Evolutionary conservation across 192 early-diverging fungal genomes (phyloP).

Genomic region (Endogone sp.): DNA sequence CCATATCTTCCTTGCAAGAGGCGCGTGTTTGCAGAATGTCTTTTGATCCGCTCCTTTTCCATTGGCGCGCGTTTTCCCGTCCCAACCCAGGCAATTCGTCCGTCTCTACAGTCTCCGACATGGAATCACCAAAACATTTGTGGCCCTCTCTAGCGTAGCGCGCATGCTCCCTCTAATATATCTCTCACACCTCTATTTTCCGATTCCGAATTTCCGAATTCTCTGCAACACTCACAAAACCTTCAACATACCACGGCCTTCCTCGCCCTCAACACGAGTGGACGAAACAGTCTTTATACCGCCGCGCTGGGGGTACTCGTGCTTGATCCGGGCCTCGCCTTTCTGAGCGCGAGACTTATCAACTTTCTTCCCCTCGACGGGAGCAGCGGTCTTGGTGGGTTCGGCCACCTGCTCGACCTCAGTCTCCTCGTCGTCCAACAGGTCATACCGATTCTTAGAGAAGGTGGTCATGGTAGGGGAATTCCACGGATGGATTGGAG

Average conservation of each 20-base stretch:
- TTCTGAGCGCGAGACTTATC: conserved; percentile 21
- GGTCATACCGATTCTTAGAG: conserved; percentile 66
- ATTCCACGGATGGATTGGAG: conserved; percentile 18
- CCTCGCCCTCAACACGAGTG: conserved; percentile 8
- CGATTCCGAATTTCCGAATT: no score
- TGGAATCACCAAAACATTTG: no score
- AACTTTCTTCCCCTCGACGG: conserved; percentile 10
- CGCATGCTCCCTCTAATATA: no score
- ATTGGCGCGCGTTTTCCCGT: background rate
- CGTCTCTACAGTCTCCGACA: no score
- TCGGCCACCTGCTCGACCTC: conserved; percentile 3
- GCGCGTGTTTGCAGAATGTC: background rate
- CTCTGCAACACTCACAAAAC: background rate
- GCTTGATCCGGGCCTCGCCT: conserved; percentile 16
- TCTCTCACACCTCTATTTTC: no score
- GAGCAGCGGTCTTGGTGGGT: background rate
- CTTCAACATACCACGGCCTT: background rate
- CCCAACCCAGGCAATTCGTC: no score
- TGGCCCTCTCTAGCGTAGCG: no score
- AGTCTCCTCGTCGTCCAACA: conserved; percentile 58
- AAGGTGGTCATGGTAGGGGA: conserved; percentile 44
- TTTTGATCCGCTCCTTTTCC: background rate
- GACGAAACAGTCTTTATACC: conserved; percentile 8
- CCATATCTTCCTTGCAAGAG: background rate
- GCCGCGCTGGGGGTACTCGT: conserved; percentile 22